phyloP scores from a whole-genome alignment of 257 asterid species.

The Anisodus tanguticus region DNA sequence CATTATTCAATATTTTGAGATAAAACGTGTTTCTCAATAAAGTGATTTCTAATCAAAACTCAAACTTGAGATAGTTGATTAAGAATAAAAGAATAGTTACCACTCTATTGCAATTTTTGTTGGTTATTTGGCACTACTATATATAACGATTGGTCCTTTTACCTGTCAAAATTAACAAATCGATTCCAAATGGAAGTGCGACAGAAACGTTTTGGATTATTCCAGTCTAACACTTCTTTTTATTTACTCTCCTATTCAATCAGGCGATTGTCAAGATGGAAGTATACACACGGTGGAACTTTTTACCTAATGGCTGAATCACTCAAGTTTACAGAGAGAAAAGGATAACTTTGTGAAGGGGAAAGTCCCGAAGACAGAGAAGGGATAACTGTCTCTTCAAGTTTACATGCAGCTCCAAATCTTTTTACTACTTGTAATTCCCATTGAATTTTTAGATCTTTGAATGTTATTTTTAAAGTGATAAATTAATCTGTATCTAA shows the following conservation, averaged over 20 bases:
- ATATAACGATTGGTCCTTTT: not conserved
- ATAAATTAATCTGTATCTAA: not conserved
- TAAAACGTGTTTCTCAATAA: no score
- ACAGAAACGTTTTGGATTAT: not conserved
- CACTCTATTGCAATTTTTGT: no score
- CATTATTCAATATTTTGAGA: no score
- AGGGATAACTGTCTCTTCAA: not conserved
- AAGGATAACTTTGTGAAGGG: not conserved
- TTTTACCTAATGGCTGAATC: not conserved
- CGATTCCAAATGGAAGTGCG: not conserved
- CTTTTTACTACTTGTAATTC: not conserved
- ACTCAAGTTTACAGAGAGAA: not conserved
- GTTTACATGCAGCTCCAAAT: not conserved
- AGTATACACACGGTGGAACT: not conserved
- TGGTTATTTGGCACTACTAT: no score
- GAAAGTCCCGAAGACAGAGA: not conserved
- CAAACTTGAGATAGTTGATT: no score
- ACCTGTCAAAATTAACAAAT: not conserved
- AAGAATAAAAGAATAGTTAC: no score
- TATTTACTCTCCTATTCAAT: not conserved
- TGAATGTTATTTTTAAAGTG: not conserved
- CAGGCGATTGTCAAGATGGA: not conserved
- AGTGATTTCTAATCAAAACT: no score
- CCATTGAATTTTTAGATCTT: not conserved
- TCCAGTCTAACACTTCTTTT: not conserved